These are phyloP conservation scores for Boeremia exigua DNA, from an alignment of 2,329 filamentous ascomycete species.

Conservation along the genomic window DNA sequence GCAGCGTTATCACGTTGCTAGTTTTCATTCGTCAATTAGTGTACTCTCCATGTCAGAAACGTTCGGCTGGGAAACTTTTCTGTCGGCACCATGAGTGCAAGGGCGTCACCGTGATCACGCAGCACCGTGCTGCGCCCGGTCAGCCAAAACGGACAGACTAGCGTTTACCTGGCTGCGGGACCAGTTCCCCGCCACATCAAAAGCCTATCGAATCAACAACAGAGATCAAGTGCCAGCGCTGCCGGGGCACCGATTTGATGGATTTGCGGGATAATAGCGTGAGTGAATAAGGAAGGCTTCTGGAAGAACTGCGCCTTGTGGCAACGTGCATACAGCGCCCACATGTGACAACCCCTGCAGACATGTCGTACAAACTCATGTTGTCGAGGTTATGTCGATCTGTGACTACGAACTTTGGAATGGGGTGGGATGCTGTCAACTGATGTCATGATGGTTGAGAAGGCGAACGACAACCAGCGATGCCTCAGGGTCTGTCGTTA, in stretches of 20 bases:
- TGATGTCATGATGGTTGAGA: conserved; percentile 4
- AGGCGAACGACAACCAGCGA: conserved; percentile 3
- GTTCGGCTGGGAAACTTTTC: conserved; percentile 11
- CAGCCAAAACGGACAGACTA: conserved; percentile 12
- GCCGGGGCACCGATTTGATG: conserved; percentile 3
- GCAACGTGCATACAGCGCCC: conserved; percentile 1
- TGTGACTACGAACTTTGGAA: not conserved
- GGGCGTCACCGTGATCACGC: conserved; percentile 15
- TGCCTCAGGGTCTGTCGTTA: not conserved
- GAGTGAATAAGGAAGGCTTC: conserved; percentile 21
- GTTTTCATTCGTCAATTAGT: conserved; percentile 18
- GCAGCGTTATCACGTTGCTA: conserved; percentile 15
- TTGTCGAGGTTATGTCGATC: not conserved
- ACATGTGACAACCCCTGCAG: conserved; percentile 12
- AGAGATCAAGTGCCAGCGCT: conserved; percentile 5
- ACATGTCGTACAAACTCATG: conserved; percentile 6
- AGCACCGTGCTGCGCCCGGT: conserved; percentile 13
- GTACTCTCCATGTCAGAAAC: conserved; percentile 12
- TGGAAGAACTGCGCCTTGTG: conserved; percentile 20
- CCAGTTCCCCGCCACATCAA: conserved; percentile 7
- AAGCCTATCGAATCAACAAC: conserved; percentile 1
- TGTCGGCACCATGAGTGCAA: conserved; percentile 5
- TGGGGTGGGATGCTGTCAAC: not conserved
- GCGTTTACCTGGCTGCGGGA: conserved; percentile 5
- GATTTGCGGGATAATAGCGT: conserved; percentile 11